Evolutionary conservation across 768 basidiomycete genomes (phyloP).

Genomic region (Jaapia argillacea): DNA sequence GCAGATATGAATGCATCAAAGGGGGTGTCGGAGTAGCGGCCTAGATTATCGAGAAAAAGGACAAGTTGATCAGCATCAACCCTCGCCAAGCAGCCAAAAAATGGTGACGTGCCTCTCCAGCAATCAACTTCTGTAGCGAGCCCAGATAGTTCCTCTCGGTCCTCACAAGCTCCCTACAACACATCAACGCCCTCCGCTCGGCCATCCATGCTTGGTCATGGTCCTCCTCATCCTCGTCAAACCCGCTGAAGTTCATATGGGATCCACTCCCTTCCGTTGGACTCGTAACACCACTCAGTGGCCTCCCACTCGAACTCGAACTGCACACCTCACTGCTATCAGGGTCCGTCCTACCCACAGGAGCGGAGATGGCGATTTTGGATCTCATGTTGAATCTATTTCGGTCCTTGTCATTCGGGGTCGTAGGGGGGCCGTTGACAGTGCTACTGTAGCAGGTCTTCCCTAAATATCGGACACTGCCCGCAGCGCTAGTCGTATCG

Average conservation of each 20-base stretch:
- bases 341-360: too few species aligned
- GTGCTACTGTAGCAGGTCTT: too few species aligned
- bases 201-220: constrained; percentile 22
- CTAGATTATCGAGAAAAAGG: constrained; percentile 16
- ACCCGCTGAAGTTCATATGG: not conserved
- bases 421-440: too few species aligned
- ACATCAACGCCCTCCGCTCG: constrained; percentile 30
- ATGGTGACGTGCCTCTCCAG: constrained; percentile 23
- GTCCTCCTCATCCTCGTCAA: constrained; percentile 6
- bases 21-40: constrained; percentile 34
- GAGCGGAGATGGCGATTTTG: too few species aligned
- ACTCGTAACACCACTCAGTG: not conserved
- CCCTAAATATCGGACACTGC: too few species aligned
- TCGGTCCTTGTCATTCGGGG: too few species aligned
- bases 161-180: constrained; percentile 36
- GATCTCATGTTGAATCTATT: too few species aligned
- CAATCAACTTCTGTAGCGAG: constrained; percentile 24
- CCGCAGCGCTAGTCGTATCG: too few species aligned
- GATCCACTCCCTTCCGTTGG: not conserved
- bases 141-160: constrained; percentile 36
- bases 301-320: not conserved
- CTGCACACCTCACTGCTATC: not conserved
- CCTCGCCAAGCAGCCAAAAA: too few species aligned
- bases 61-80: too few species aligned
- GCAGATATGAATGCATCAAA: constrained; percentile 41